Evolutionary conservation across 2,329 filamentous ascomycete genomes (phyloP).

Genomic region (Parafenestella ontariensis): DNA sequence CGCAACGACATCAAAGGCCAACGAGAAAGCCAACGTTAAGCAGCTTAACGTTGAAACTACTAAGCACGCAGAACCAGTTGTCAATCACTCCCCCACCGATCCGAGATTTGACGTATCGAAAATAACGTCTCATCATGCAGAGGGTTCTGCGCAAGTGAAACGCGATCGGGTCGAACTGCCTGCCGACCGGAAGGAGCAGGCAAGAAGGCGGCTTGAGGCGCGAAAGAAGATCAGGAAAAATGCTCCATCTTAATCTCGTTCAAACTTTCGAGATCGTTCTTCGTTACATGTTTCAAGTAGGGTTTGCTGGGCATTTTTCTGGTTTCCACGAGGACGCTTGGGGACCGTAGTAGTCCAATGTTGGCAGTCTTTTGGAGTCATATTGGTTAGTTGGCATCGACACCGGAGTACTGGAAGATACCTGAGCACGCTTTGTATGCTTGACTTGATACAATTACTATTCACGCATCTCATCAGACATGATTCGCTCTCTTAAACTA

Average conservation of each 20-base stretch:
- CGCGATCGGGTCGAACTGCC: slow-evolving; percentile 26
- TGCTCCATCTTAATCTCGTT: slow-evolving; percentile 5
- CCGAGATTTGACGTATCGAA: slow-evolving; percentile 31
- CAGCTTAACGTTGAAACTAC: neutral
- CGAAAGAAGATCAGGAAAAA: slow-evolving; percentile 37
- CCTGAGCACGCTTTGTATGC: slow-evolving; percentile 14
- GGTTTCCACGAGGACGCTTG: neutral
- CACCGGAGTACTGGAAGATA: slow-evolving; percentile 31
- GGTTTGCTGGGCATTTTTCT: neutral
- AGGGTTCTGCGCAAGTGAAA: slow-evolving; percentile 27
- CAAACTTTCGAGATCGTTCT: neutral
- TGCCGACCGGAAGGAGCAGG: slow-evolving; percentile 36
- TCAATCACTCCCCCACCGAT: slow-evolving; percentile 16
- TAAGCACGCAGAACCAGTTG: slow-evolving; percentile 1
- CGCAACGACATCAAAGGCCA: slow-evolving; percentile 3
- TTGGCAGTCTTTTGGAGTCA: neutral
- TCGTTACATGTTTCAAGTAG: neutral
- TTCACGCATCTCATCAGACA: slow-evolving; percentile 10
- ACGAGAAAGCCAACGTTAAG: neutral
- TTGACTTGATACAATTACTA: slow-evolving; percentile 8
- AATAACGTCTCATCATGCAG: slow-evolving; percentile 31
- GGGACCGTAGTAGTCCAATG: neutral
- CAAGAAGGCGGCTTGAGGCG: slow-evolving; percentile 33
- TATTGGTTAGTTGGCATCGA: slow-evolving; percentile 7
- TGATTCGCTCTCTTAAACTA: neutral